Evolutionary conservation across 2,329 filamentous ascomycete genomes (phyloP).

Genomic region (Venturia pyrina): DNA sequence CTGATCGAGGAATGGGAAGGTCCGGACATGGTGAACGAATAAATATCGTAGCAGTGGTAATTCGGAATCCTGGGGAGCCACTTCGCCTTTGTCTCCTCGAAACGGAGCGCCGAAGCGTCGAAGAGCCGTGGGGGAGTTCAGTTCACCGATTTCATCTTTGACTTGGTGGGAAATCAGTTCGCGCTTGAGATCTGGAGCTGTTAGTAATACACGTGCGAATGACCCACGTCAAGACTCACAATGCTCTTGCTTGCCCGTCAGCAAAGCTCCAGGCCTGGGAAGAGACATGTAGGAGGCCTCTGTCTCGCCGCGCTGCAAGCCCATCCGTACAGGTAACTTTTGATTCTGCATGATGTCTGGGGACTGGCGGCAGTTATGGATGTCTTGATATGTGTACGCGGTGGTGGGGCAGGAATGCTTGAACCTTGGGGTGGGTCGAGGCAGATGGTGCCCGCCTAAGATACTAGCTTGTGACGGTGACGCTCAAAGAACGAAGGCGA

Average conservation of each 20-base stretch:
- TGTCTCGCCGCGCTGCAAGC: slow-evolving; percentile 9
- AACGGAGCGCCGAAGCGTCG: slow-evolving; percentile 95
- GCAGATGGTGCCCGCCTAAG: too few relatives aligned
- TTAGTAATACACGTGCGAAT: slow-evolving; percentile 3
- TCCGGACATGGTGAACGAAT: slow-evolving; percentile 94
- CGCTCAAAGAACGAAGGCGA: too few relatives aligned
- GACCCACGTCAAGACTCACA: slow-evolving; percentile 45
- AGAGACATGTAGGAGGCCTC: slow-evolving; percentile 31
- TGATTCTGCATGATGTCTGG: not conserved
- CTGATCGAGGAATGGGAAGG: slow-evolving; percentile 95
- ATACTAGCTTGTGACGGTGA: too few relatives aligned
- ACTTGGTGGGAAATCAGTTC: slow-evolving; percentile 89
- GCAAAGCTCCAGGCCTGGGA: slow-evolving; percentile 46
- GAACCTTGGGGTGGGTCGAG: not conserved
- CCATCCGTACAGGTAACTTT: not conserved
- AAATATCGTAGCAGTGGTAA: slow-evolving; percentile 90
- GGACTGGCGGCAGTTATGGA: not conserved
- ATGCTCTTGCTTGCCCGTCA: slow-evolving; percentile 97
- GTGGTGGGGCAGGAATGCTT: not conserved
- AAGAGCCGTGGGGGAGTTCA: slow-evolving; percentile 89
- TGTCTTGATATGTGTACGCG: not conserved
- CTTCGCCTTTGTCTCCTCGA: slow-evolving; percentile 82
- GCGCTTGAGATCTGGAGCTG: slow-evolving; percentile 70
- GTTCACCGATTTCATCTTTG: slow-evolving; percentile 78
- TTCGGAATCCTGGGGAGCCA: slow-evolving; percentile 87